phyloP scores from a whole-genome alignment of 371 early-diverging fungal species.

The Choanephora cucurbitarum region DNA sequence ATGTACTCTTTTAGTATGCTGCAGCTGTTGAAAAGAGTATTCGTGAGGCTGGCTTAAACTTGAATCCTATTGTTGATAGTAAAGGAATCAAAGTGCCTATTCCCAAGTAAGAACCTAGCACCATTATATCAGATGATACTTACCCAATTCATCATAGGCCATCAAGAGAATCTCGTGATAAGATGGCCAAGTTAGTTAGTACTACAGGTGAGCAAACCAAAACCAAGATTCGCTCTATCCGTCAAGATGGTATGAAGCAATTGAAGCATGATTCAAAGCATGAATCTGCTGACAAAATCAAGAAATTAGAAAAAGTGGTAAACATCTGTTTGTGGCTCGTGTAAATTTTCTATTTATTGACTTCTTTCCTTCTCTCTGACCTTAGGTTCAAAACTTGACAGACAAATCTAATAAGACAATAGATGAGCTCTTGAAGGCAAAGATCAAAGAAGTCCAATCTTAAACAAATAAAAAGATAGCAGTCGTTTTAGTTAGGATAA shows the following conservation, averaged over 20 bases:
- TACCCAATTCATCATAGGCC: conserved; percentile 55
- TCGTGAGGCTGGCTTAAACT: conserved; percentile 76
- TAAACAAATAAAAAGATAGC: conserved; percentile 21
- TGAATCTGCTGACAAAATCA: conserved; percentile 62
- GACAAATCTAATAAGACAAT: conserved; percentile 71
- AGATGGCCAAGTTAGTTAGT: conserved; percentile 68
- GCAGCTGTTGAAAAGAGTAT: conserved; percentile 81
- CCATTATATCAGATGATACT: conserved; percentile 1
- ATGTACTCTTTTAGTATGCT: conserved; percentile 50
- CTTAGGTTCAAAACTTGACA: conserved; percentile 71
- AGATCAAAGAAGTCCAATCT: conserved; percentile 73
- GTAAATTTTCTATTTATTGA: too few species aligned
- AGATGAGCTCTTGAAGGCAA: conserved; percentile 70
- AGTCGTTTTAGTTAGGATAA: too few species aligned
- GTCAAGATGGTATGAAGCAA: conserved; percentile 77
- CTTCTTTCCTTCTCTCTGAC: too few species aligned
- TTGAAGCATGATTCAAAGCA: conserved; percentile 69
- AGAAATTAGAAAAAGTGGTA: conserved; percentile 65
- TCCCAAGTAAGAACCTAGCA: conserved; percentile 67
- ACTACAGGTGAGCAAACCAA: conserved; percentile 72
- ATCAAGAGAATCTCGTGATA: conserved; percentile 80
- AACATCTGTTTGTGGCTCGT: too few species aligned
- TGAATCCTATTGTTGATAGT: conserved; percentile 79
- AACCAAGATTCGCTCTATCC: conserved; percentile 63
- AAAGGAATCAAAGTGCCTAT: conserved; percentile 80